Conservation (phyloP, 164 flowering plant genomes). For the Dillenia turbinata region DNA sequence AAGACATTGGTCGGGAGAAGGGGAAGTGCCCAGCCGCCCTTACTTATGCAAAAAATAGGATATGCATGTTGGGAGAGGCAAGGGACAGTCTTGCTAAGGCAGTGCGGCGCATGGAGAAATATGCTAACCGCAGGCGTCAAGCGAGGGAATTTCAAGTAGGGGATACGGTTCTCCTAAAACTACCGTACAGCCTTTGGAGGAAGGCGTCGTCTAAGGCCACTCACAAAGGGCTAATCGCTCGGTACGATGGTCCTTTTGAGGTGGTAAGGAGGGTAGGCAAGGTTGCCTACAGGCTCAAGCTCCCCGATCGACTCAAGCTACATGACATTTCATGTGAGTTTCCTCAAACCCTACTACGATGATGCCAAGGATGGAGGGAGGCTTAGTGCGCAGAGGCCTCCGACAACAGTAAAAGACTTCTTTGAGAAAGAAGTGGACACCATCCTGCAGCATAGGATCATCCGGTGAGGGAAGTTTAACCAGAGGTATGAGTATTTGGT, state of each 20-base stretch:
- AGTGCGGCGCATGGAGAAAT: not conserved
- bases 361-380: not conserved
- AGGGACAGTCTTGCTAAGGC: slow-evolving; percentile 3
- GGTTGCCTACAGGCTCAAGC: slow-evolving; percentile 11
- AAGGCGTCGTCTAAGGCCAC: not conserved
- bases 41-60: not conserved
- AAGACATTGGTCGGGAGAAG: not conserved
- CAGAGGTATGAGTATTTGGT: no score
- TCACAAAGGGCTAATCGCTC: slow-evolving; percentile 2
- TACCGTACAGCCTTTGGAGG: slow-evolving; percentile 9
- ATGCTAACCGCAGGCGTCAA: not conserved
- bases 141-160: slow-evolving; percentile 2
- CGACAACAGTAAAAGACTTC: not conserved
- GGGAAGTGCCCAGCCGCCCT: slow-evolving; percentile 2
- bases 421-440: not conserved
- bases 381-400: not conserved
- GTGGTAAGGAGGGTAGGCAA: not conserved
- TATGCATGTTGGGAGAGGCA: not conserved
- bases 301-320: slow-evolving; percentile 6
- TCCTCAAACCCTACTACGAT: slow-evolving; percentile 6
- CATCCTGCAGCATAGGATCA: no score
- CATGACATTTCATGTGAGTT: slow-evolving; percentile 20
- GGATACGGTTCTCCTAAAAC: slow-evolving; percentile 11
- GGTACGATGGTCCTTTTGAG: slow-evolving; percentile 20
- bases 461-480: no score